Base-by-base conservation (phyloP, 257 asterid genomes). In the Oldenlandia corymbosa region DNA sequence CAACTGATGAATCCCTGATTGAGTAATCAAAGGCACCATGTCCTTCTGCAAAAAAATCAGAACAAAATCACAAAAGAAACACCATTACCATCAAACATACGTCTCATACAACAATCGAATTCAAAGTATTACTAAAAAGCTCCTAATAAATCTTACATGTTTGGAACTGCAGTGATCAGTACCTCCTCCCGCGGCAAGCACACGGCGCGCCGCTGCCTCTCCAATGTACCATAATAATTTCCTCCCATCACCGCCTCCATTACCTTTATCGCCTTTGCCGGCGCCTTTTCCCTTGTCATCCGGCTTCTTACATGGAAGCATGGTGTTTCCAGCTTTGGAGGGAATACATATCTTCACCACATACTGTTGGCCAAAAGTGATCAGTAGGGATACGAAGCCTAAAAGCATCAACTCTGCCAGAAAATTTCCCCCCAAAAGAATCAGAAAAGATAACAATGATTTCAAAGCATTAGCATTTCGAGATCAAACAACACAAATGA, bases 321-420 rank as follows among this genome's bases (percentile, higher is more conserved):
- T 79, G 23, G 67, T 80, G 64, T 78, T 65, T 41, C 84, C 95
- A 26, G 80, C 41, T 16, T 58, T 32, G 18, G 75, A 20, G 27
- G 95, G 66, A 48, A 86, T 81, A 2, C 91, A 84, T 72, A 86
- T 82, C 64, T 73, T 76, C 5, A 85, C 68, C 31, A 82, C 66
- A 10, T 79, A 74, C 0, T 76, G 41, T 13, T 90, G 76, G 11
- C 88, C 83, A 50, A 82, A 78, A 5, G 95, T 82, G 2, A 86
- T 75, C 30, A 86, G 83, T n/a, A 86, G 70, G 1, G 95, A 86
- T 74, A 84, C 80, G 48, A 84, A 82, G 17, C 95, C 95, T 47
- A 87, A 53, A 37, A 87, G 58, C 89, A 87, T 87, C 73, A 84
- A 28, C 70, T 87, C 91, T 86, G 68, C 52, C n/a, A 46, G 13